Evolutionary conservation across 306 rosid species (phyloP).

Genomic region (Cyamopsis tetragonoloba): DNA sequence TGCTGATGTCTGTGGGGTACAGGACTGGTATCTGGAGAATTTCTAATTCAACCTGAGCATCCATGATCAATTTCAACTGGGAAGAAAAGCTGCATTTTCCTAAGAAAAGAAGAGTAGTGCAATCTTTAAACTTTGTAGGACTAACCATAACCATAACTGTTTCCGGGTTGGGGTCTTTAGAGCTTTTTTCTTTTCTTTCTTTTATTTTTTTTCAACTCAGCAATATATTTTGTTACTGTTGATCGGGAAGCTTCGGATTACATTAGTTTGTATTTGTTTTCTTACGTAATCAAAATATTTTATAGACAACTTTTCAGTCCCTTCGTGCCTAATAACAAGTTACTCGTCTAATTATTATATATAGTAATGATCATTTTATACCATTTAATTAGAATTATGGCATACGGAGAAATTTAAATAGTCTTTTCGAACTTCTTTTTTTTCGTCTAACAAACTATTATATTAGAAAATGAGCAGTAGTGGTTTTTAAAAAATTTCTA

Average conservation of each 20-base stretch:
- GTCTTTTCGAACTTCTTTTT: too few species aligned
- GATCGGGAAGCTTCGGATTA: constrained; percentile 9
- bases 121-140: constrained; percentile 10
- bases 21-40: constrained; percentile 84
- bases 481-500: too few species aligned
- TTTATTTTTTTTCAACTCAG: constrained; percentile 12
- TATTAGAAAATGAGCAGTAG: too few species aligned
- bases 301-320: neutral
- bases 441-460: too few species aligned
- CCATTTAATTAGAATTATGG: too few species aligned
- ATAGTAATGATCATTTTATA: too few species aligned
- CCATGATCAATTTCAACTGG: neutral
- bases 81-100: constrained; percentile 19
- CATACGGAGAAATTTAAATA: too few species aligned
- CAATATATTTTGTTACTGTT: neutral
- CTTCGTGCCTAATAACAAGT: too few species aligned
- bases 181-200: neutral
- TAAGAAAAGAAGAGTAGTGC: neutral
- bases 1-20: constrained; percentile 88
- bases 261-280: constrained; percentile 3
- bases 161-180: neutral
- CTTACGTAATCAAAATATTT: neutral
- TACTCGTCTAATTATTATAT: too few species aligned
- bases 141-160: constrained; percentile 18
- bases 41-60: constrained; percentile 44